These are phyloP conservation scores for Leccinum subrobustum DNA, from an alignment of 1,284 basidiomycete genomes.

Conservation along the genomic window DNA sequence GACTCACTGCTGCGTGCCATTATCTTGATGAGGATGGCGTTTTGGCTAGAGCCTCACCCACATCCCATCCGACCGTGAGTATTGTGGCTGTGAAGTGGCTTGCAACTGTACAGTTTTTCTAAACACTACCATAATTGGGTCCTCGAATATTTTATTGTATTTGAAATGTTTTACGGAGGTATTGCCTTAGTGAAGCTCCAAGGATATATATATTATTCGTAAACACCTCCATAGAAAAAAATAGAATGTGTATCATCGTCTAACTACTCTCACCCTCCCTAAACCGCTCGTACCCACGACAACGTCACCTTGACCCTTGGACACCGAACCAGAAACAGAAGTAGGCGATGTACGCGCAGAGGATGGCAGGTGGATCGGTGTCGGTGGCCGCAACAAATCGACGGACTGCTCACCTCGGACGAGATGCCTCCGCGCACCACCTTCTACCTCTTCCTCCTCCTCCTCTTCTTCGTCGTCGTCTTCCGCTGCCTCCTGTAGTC, in stretches of 20 bases:
- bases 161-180: background rate
- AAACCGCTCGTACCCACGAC: constrained; percentile 18
- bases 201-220: constrained; percentile 13
- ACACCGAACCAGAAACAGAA: constrained; percentile 29
- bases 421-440: constrained; percentile 37
- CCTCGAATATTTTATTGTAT: background rate
- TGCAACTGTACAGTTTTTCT: constrained; percentile 45
- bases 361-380: constrained; percentile 36
- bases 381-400: constrained; percentile 33
- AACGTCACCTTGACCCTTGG: constrained; percentile 36
- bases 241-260: constrained; percentile 35
- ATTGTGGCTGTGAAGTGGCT: constrained; percentile 34
- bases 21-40: constrained; percentile 54
- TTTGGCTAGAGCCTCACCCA: constrained; percentile 25
- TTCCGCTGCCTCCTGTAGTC: constrained; percentile 28
- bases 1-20: constrained; percentile 73
- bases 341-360: constrained; percentile 53
- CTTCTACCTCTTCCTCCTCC: constrained; percentile 56
- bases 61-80: constrained; percentile 17
- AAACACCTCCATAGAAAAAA: constrained; percentile 1
- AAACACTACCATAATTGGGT: constrained; percentile 14
- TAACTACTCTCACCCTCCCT: constrained; percentile 49
- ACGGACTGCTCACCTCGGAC: constrained; percentile 34
- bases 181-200: constrained; percentile 12
- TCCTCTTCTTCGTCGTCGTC: constrained; percentile 65